A percentile compares a stretch with the other conserved stretches of the same genome.
phyloP scores from a whole-genome alignment of 1,139 yeast genomes.

The Candida smagusa region DNA sequence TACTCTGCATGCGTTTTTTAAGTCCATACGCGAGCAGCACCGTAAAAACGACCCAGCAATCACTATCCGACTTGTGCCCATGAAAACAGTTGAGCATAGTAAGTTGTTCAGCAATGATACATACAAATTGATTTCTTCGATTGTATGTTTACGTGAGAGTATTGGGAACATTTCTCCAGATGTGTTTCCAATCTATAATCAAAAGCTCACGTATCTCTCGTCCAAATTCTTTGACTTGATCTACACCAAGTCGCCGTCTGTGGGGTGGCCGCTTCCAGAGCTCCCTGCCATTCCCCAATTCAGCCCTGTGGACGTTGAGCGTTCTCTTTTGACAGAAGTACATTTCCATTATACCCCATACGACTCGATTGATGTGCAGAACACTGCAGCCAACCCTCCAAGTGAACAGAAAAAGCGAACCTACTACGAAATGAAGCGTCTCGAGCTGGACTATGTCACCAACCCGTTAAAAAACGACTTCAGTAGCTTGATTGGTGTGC shows the following conservation, averaged over 20 bases:
- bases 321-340: constrained; percentile 75
- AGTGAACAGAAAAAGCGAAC: constrained; percentile 25
- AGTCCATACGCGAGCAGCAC: constrained; percentile 30
- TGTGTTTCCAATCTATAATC: constrained; percentile 69
- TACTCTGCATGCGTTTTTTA: constrained; percentile 28
- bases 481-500: constrained; percentile 58
- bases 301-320: constrained; percentile 71
- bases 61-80: constrained; percentile 66
- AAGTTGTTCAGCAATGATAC: constrained; percentile 28
- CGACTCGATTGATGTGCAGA: constrained; percentile 36
- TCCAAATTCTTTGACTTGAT: constrained; percentile 53
- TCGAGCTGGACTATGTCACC: constrained; percentile 64
- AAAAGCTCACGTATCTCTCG: constrained; percentile 58
- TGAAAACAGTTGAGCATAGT: constrained; percentile 81
- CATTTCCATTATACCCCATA: constrained; percentile 58
- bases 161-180: constrained; percentile 86
- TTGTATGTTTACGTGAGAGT: constrained; percentile 76
- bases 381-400: constrained; percentile 7
- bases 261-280: constrained; percentile 76
- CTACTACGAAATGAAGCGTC: constrained; percentile 63
- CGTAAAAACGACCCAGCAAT: constrained; percentile 40
- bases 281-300: constrained; percentile 61
- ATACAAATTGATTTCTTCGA: constrained; percentile 72
- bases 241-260: constrained; percentile 26
- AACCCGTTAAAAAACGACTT: constrained; percentile 63